phyloP scores from a whole-genome alignment of 805 yeast genomes.

The Yarrowia deformans region DNA sequence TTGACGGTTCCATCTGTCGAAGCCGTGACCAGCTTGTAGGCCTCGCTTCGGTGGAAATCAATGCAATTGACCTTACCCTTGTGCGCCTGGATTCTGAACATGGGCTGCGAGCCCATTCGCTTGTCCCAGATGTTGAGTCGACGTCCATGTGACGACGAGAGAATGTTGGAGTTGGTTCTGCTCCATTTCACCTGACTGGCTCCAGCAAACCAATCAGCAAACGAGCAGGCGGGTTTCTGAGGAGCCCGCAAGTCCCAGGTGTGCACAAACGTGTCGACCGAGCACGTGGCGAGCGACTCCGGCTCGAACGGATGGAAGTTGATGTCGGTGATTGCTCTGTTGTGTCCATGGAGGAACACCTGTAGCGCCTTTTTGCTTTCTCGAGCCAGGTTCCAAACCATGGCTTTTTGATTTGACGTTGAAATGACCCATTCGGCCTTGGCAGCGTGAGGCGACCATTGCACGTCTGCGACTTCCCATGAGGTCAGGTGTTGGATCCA shows the following conservation, averaged over 20 bases:
- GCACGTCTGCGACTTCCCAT: conserved; percentile 99
- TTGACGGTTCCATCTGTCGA: conserved; percentile 87
- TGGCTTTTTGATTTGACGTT: conserved; percentile 92
- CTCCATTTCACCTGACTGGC: conserved; percentile 97
- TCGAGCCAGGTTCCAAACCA: conserved; percentile 89
- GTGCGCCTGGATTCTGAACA: conserved; percentile 75
- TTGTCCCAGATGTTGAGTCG: conserved; percentile 86
- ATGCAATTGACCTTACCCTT: conserved; percentile 87
- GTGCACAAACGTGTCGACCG: conserved; percentile 85
- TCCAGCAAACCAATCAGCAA: conserved; percentile 95
- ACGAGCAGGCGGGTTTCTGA: conserved; percentile 67
- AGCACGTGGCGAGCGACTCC: conserved; percentile 87
- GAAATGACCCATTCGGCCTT: conserved; percentile 92
- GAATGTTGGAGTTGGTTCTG: conserved; percentile 69
- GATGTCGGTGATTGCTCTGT: conserved; percentile 93
- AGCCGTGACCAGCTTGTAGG: conserved; percentile 73
- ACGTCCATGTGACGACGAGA: conserved; percentile 88
- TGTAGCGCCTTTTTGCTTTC: conserved; percentile 78
- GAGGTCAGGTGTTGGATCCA: conserved; percentile 91
- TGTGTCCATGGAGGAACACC: conserved; percentile 86
- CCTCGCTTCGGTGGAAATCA: conserved; percentile 72
- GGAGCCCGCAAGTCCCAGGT: conserved; percentile 93
- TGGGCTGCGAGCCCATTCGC: conserved; percentile 79
- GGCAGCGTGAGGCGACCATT: conserved; percentile 92
- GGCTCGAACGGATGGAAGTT: conserved; percentile 90